These are phyloP conservation scores for Terana coerulea DNA, from an alignment of 768 basidiomycete genomes.

Conservation along the genomic window DNA sequence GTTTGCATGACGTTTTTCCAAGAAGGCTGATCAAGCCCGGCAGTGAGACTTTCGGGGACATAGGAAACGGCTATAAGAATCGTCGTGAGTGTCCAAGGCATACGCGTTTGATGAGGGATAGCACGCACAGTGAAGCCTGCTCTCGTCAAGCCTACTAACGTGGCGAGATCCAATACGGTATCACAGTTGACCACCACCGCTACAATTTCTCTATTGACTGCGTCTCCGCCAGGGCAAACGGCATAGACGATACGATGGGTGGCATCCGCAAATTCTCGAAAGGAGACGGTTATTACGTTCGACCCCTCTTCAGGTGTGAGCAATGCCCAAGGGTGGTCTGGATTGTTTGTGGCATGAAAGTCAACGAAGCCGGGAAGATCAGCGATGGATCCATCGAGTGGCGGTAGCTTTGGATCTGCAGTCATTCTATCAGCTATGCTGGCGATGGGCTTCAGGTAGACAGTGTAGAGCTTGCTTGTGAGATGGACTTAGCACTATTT, in stretches of 20 bases:
- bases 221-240: not conserved
- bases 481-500: too few species aligned
- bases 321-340: not conserved
- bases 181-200: not conserved
- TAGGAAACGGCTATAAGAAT: slow-evolving; percentile 6
- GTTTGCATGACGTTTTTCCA: slow-evolving; percentile 11
- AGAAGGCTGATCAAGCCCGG: slow-evolving; percentile 9
- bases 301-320: not conserved
- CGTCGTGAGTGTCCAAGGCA: not conserved
- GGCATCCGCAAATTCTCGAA: not conserved
- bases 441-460: too few species aligned
- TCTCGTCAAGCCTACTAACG: not conserved
- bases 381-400: slow-evolving; percentile 7
- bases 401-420: not conserved
- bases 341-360: slow-evolving; percentile 9
- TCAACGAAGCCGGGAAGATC: slow-evolving; percentile 9
- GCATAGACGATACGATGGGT: not conserved
- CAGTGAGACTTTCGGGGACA: slow-evolving; percentile 3
- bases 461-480: too few species aligned
- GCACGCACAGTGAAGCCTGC: not conserved
- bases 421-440: too few species aligned
- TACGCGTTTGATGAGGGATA: not conserved
- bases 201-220: not conserved
- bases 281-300: not conserved
- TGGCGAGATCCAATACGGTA: not conserved